Conservation (phyloP, 1,284 basidiomycete genomes). For the Boletus semigastroideus region DNA sequence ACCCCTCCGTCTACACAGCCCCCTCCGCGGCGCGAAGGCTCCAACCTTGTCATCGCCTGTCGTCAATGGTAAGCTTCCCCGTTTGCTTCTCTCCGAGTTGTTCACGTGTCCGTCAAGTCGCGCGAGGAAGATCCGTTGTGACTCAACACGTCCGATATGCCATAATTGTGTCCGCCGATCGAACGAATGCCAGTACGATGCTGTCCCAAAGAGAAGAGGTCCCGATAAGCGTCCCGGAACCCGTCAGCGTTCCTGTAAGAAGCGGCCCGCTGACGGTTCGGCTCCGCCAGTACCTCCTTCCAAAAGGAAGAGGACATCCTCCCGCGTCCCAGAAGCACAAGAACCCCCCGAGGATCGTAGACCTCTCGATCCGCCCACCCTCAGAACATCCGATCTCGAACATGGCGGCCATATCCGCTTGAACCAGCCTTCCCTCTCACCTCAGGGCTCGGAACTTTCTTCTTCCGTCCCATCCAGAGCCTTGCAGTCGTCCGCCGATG, state of each 20-base stretch:
- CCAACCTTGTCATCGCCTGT: slow-evolving; percentile 68
- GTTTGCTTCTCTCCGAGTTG: slow-evolving; percentile 32
- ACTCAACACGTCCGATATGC: slow-evolving; percentile 75
- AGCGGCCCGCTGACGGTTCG: slow-evolving; percentile 60
- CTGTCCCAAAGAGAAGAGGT: slow-evolving; percentile 74
- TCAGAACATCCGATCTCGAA: slow-evolving; percentile 31
- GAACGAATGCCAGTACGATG: slow-evolving; percentile 75
- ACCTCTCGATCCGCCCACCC: slow-evolving; percentile 27
- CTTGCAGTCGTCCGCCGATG: slow-evolving; percentile 25
- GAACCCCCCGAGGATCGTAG: slow-evolving; percentile 31
- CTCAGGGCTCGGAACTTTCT: slow-evolving; percentile 32
- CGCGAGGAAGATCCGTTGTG: slow-evolving; percentile 79
- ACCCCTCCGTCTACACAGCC: slow-evolving; percentile 19
- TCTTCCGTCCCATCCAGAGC: slow-evolving; percentile 29
- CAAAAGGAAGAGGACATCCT: slow-evolving; percentile 57
- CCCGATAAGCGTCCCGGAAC: slow-evolving; percentile 82
- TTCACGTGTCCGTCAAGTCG: slow-evolving; percentile 52
- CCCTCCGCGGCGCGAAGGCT: slow-evolving; percentile 56
- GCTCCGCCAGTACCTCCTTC: slow-evolving; percentile 44
- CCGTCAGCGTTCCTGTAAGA: slow-evolving; percentile 78
- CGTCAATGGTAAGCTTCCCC: slow-evolving; percentile 54
- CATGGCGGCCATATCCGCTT: slow-evolving; percentile 27
- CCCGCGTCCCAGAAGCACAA: slow-evolving; percentile 34
- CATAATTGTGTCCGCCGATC: slow-evolving; percentile 74
- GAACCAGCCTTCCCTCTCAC: slow-evolving; percentile 33